These are phyloP conservation scores for Echium plantagineum DNA, from an alignment of 257 asterid species.

Conservation along the genomic window DNA sequence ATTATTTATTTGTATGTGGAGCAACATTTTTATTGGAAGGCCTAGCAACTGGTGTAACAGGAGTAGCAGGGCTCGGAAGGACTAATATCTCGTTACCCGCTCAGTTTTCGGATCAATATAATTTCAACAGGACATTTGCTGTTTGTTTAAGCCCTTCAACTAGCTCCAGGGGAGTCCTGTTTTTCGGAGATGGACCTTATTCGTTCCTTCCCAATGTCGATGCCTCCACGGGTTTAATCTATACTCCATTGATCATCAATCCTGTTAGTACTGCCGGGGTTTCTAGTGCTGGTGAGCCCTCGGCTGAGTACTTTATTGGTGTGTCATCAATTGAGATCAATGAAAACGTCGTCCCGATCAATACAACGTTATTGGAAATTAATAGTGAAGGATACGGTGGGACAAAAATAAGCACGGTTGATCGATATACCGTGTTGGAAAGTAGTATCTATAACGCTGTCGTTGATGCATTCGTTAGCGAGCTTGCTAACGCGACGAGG, in stretches of 20 bases:
- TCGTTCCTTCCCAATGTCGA: constrained; percentile 19
- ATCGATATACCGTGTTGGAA: constrained; percentile 32
- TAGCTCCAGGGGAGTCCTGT: constrained; percentile 20
- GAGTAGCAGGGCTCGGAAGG: constrained; percentile 44
- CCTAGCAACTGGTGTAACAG: constrained; percentile 25
- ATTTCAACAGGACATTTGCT: constrained; percentile 31
- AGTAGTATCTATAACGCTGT: constrained; percentile 31
- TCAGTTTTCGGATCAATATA: constrained; percentile 20
- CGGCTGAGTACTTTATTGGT: constrained; percentile 41
- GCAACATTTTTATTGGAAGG: constrained; percentile 16
- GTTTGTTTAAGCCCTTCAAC: constrained; percentile 31
- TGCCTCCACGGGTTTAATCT: constrained; percentile 5
- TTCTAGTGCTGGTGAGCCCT: constrained; percentile 15
- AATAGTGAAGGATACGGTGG: constrained; percentile 34
- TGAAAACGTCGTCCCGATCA: constrained; percentile 17
- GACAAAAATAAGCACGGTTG: constrained; percentile 42
- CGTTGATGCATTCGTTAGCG: constrained; percentile 19
- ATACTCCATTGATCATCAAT: constrained; percentile 30
- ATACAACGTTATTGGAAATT: constrained; percentile 18
- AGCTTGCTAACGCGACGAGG: constrained; percentile 25
- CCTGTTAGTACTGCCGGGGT: constrained; percentile 22
- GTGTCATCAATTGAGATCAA: constrained; percentile 29
- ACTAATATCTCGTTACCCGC: constrained; percentile 26
- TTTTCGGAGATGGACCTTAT: constrained; percentile 37
- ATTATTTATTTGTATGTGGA: constrained; percentile 22